Conservation (phyloP, 805 yeast genomes). For the Candida pseudoglaebosa region DNA sequence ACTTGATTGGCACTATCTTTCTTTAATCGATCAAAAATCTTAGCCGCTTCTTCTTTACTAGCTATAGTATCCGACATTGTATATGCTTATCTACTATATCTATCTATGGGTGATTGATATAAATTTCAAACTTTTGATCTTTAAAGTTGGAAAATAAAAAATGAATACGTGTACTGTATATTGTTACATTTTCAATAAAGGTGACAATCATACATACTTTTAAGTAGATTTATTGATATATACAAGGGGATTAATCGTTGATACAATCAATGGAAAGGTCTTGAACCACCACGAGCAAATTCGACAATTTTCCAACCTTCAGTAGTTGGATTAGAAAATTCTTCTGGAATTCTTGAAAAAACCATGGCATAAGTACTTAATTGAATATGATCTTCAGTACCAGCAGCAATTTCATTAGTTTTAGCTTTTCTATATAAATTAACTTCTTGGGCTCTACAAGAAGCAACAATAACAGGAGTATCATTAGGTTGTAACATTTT, state of each 20-base stretch:
- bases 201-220: background rate
- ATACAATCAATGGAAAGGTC: slow-evolving; percentile 57
- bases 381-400: slow-evolving; percentile 88
- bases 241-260: slow-evolving; percentile 2
- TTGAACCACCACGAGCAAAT: slow-evolving; percentile 89
- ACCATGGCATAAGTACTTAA: slow-evolving; percentile 96
- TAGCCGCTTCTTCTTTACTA: slow-evolving; percentile 62
- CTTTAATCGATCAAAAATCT: slow-evolving; percentile 60
- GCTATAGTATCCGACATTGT: slow-evolving; percentile 50
- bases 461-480: slow-evolving; percentile 86
- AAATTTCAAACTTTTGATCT: background rate
- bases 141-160: background rate
- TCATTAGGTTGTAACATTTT: slow-evolving; percentile 87
- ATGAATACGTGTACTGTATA: background rate
- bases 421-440: slow-evolving; percentile 83
- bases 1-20: slow-evolving; percentile 70
- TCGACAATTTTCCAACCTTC: slow-evolving; percentile 97
- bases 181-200: no score
- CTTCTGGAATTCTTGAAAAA: slow-evolving; percentile 87
- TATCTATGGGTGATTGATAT: no score
- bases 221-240: slow-evolving; percentile 2
- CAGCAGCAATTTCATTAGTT: slow-evolving; percentile 94
- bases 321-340: slow-evolving; percentile 82
- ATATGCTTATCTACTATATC: background rate
- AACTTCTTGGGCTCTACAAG: slow-evolving; percentile 96